Conservation (phyloP, 2,329 filamentous ascomycete species). For the Apiospora sp. region DNA sequence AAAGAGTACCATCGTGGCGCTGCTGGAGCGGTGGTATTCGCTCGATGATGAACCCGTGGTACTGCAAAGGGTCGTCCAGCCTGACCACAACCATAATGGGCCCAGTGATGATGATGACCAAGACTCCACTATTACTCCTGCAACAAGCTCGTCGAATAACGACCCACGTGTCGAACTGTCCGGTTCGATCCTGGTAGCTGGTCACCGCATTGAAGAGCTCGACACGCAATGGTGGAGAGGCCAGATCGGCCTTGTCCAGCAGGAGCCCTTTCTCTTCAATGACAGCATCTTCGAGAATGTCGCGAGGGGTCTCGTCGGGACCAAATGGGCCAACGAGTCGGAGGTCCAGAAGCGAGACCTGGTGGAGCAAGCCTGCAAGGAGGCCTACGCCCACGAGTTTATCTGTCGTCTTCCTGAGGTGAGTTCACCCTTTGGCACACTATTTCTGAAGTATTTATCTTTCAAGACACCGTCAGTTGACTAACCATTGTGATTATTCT, state of each 20-base stretch:
- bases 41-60: constrained; percentile 58
- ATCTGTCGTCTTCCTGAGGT: constrained; percentile 66
- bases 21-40: constrained; percentile 57
- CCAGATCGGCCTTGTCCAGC: constrained; percentile 69
- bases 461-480: too few species aligned
- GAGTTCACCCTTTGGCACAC: constrained; percentile 39
- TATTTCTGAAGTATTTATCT: constrained; percentile 41
- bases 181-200: constrained; percentile 56
- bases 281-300: constrained; percentile 69
- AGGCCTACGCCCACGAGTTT: constrained; percentile 72
- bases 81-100: constrained; percentile 49
- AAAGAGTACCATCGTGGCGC: constrained; percentile 67
- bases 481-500: constrained; percentile 29
- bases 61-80: constrained; percentile 64
- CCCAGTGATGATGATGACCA: constrained; percentile 33
- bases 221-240: constrained; percentile 67
- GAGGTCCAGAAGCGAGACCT: constrained; percentile 61
- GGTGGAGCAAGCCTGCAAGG: constrained; percentile 66
- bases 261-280: constrained; percentile 75
- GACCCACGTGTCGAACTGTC: constrained; percentile 44
- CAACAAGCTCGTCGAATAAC: constrained; percentile 30
- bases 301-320: constrained; percentile 62
- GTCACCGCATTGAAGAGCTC: constrained; percentile 59
- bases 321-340: constrained; percentile 56
- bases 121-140: constrained; percentile 31